These are phyloP conservation scores for Closterium sp. DNA, from an alignment of 139 green algal species.

Conservation along the genomic window DNA sequence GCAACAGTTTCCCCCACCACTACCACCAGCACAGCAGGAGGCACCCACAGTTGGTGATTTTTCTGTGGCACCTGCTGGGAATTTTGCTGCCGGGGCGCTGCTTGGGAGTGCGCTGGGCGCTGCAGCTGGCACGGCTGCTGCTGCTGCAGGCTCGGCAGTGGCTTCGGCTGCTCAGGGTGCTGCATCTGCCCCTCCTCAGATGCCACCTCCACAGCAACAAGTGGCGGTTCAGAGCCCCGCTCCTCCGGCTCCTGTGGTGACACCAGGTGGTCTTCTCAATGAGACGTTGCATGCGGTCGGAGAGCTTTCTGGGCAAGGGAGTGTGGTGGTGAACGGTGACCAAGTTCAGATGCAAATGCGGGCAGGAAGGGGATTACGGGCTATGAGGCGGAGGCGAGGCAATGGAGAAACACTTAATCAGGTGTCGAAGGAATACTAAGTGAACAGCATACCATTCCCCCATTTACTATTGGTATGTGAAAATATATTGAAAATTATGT, in stretches of 20 bases:
- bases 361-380: background rate
- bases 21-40: background rate
- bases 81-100: background rate
- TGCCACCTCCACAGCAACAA: background rate
- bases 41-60: background rate
- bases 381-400: background rate
- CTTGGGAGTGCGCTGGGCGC: background rate
- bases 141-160: background rate
- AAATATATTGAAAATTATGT: too few relatives aligned
- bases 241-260: background rate
- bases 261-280: background rate
- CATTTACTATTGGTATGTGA: too few relatives aligned
- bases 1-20: background rate
- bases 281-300: background rate
- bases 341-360: background rate
- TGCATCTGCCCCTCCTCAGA: background rate
- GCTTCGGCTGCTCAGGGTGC: background rate
- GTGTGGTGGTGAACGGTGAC: background rate
- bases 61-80: background rate
- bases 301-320: background rate
- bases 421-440: too few relatives aligned
- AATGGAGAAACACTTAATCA: background rate
- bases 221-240: background rate
- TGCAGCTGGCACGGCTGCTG: background rate
- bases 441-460: background rate